Evolutionary conservation across 2,329 filamentous ascomycete species (phyloP).

Genomic region (Penicillium occitanis): DNA sequence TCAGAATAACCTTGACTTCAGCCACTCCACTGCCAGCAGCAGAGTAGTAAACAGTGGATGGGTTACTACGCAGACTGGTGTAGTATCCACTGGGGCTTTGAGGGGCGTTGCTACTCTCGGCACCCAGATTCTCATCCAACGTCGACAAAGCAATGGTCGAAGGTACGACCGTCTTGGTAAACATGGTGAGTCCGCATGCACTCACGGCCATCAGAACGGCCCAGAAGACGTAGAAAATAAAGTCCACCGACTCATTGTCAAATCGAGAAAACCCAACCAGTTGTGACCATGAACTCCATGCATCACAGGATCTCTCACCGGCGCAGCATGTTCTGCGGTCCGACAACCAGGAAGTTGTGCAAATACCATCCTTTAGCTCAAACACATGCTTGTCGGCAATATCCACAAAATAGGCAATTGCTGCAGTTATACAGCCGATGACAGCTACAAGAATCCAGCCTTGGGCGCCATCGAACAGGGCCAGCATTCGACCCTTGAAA

Average conservation of each 20-base stretch:
- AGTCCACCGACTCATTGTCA: conserved; percentile 67
- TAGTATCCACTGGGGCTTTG: conserved; percentile 42
- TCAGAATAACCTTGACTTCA: conserved; percentile 96
- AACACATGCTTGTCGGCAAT: conserved; percentile 82
- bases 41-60: conserved; percentile 91
- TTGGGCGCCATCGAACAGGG: conserved; percentile 81
- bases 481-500: conserved; percentile 73
- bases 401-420: conserved; percentile 85
- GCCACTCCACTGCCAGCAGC: conserved; percentile 95
- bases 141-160: conserved; percentile 84
- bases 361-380: conserved; percentile 90
- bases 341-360: conserved; percentile 67
- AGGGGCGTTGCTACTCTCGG: conserved; percentile 53
- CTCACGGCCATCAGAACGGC: conserved; percentile 68
- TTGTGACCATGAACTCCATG: conserved; percentile 67
- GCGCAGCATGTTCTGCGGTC: conserved; percentile 68
- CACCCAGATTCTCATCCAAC: conserved; percentile 87
- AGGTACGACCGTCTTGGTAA: conserved; percentile 91
- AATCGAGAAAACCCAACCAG: conserved; percentile 55
- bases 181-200: conserved; percentile 77
- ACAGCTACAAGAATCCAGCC: conserved; percentile 93
- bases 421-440: conserved; percentile 81
- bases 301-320: conserved; percentile 54
- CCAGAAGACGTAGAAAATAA: conserved; percentile 68
- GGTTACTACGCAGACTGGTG: conserved; percentile 38